Evolutionary conservation across 208 protist species (phyloP).

Genomic region (Entamoeba histolytica): DNA sequence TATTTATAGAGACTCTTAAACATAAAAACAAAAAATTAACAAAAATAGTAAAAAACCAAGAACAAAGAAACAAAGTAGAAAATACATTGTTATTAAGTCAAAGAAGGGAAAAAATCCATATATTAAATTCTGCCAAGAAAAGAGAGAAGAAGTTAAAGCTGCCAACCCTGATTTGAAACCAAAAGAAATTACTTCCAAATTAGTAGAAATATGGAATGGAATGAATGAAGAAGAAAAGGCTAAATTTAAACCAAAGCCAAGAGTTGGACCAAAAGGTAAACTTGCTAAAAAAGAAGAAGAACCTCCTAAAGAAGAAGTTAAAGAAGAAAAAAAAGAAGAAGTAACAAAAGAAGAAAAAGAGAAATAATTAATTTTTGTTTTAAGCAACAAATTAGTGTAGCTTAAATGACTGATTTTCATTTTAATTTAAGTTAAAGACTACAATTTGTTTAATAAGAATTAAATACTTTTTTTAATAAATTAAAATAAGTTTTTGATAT

Average conservation of each 20-base stretch:
- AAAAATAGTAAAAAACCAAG: background rate
- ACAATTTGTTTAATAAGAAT: no score
- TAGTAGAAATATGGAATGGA: background rate
- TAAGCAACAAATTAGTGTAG: no score
- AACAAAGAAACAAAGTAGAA: background rate
- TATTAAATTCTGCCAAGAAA: background rate
- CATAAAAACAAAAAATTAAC: background rate
- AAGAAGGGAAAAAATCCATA: background rate
- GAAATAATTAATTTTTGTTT: background rate
- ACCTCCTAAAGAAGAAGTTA: no score
- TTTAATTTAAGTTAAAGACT: no score
- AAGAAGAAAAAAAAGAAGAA: background rate
- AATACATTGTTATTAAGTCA: background rate
- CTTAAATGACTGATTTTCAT: no score
- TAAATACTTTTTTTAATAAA: no score
- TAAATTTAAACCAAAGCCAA: background rate
- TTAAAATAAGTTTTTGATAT: no score
- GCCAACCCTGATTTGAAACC: background rate
- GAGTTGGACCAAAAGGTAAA: background rate
- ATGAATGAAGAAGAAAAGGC: background rate
- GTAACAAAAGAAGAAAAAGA: background rate
- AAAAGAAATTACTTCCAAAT: background rate
- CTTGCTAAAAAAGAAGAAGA: background rate
- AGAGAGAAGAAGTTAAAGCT: background rate
- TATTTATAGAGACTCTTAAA: no score